A percentile compares a stretch with the other conserved stretches of the same genome.
Evolutionary conservation across 2,329 filamentous ascomycete species (phyloP).

Genomic region (Cercospora beticola): DNA sequence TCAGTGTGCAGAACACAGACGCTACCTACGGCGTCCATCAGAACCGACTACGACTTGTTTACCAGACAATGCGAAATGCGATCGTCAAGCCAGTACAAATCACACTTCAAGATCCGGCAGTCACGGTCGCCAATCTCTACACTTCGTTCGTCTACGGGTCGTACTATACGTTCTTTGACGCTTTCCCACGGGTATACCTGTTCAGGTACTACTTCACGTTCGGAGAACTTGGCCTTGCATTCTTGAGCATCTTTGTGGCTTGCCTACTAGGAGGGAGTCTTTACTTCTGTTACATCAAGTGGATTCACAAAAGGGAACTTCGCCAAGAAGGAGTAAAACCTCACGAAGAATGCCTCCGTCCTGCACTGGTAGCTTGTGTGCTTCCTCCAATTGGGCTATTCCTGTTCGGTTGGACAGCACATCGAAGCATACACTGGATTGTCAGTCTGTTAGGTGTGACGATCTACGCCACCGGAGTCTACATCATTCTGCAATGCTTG

Average conservation of each 20-base stretch:
- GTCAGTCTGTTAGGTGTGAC: slow-evolving; percentile 45
- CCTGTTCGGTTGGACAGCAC: slow-evolving; percentile 37
- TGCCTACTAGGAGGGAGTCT: slow-evolving; percentile 20
- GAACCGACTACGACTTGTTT: not conserved
- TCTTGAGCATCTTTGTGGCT: slow-evolving; percentile 47
- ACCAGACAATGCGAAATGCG: slow-evolving; percentile 44
- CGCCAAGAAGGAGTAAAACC: slow-evolving; percentile 28
- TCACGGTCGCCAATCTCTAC: slow-evolving; percentile 63
- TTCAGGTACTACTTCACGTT: slow-evolving; percentile 60
- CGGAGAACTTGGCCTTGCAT: slow-evolving; percentile 19
- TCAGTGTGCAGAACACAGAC: slow-evolving; percentile 57
- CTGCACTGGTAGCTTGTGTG: slow-evolving; percentile 34
- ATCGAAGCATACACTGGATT: slow-evolving; percentile 41
- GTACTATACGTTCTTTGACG: slow-evolving; percentile 63
- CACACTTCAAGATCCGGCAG: slow-evolving; percentile 48
- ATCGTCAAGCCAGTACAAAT: slow-evolving; percentile 62
- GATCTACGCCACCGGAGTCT: slow-evolving; percentile 40
- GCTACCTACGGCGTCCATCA: slow-evolving; percentile 47
- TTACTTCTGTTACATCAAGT: slow-evolving; percentile 27
- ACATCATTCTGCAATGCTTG: slow-evolving; percentile 46
- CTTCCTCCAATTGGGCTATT: slow-evolving; percentile 37
- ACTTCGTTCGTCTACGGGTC: slow-evolving; percentile 62
- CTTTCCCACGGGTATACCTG: slow-evolving; percentile 65
- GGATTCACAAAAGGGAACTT: slow-evolving; percentile 31
- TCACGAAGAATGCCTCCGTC: slow-evolving; percentile 36